A percentile compares a stretch with the other conserved stretches of the same genome.
Evolutionary conservation across 2,329 filamentous ascomycete genomes (phyloP).

Genomic region (Fusarium metavorans): DNA sequence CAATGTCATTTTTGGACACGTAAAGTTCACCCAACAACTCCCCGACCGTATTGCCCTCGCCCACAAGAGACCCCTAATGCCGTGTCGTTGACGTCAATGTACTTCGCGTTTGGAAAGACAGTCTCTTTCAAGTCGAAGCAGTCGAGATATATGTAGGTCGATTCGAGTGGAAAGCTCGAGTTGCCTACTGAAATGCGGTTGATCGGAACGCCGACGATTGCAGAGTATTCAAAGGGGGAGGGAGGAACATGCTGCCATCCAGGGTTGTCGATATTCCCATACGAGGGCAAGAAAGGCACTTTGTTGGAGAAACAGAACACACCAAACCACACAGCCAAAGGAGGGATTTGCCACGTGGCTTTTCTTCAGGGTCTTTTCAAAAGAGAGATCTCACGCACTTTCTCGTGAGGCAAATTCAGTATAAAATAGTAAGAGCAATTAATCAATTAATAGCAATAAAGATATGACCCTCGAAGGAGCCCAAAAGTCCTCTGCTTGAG

Average conservation of each 20-base stretch:
- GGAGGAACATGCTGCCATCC: neutral
- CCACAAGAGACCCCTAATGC: neutral
- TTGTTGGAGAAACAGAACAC: too few species aligned
- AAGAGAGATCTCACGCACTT: too few species aligned
- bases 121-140: neutral
- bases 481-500: too few species aligned
- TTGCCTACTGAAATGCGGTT: neutral
- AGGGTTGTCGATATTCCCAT: too few species aligned
- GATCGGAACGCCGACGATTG: neutral
- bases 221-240: neutral
- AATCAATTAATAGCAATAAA: too few species aligned
- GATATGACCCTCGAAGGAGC: too few species aligned
- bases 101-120: too few species aligned
- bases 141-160: neutral
- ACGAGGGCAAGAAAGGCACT: neutral
- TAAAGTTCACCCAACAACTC: neutral
- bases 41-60: neutral
- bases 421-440: too few species aligned
- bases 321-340: too few species aligned
- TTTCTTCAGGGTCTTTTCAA: too few species aligned
- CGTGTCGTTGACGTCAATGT: neutral
- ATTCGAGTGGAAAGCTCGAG: neutral
- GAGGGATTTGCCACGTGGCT: too few species aligned
- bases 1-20: neutral
- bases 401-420: too few species aligned